Evolutionary conservation across 306 rosid genomes (phyloP).

Genomic region (Glycyrrhiza uralensis): DNA sequence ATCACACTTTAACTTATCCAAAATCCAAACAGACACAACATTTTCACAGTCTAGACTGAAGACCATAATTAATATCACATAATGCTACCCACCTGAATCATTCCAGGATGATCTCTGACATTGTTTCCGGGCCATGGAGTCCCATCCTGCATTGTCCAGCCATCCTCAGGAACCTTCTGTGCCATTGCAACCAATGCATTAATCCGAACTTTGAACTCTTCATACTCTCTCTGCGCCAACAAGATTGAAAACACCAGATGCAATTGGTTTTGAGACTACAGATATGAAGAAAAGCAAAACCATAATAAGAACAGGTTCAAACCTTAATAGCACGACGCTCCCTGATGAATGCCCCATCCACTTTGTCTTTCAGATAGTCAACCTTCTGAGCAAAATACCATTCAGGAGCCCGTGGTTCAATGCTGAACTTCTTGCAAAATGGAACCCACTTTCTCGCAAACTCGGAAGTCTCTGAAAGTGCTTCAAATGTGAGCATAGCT

Average conservation of each 20-base stretch:
- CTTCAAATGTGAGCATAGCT: constrained; percentile 95
- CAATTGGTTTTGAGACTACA: constrained; percentile 7
- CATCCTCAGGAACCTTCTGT: constrained; percentile 90
- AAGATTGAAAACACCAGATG: constrained; percentile 21
- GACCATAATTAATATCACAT: neutral
- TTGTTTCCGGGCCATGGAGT: constrained; percentile 96
- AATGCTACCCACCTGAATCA: constrained; percentile 69
- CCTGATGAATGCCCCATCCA: constrained; percentile 67
- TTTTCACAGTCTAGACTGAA: neutral
- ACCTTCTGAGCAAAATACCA: constrained; percentile 87
- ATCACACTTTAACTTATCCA: constrained; percentile 4
- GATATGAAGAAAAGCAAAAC: neutral
- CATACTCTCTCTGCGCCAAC: constrained; percentile 75
- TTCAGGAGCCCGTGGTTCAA: constrained; percentile 93
- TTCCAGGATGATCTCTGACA: constrained; percentile 94
- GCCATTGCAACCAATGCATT: constrained; percentile 81
- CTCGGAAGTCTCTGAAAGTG: constrained; percentile 90
- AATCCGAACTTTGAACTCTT: constrained; percentile 85
- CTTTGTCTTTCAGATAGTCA: constrained; percentile 77
- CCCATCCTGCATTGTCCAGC: constrained; percentile 99
- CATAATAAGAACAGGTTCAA: neutral
- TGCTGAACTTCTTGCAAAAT: constrained; percentile 74
- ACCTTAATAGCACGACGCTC: constrained; percentile 97
- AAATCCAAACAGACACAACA: neutral
- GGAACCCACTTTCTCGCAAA: constrained; percentile 98